Conservation (phyloP, 176 grass and related monocot species). For the Tuctoria greenei region DNA sequence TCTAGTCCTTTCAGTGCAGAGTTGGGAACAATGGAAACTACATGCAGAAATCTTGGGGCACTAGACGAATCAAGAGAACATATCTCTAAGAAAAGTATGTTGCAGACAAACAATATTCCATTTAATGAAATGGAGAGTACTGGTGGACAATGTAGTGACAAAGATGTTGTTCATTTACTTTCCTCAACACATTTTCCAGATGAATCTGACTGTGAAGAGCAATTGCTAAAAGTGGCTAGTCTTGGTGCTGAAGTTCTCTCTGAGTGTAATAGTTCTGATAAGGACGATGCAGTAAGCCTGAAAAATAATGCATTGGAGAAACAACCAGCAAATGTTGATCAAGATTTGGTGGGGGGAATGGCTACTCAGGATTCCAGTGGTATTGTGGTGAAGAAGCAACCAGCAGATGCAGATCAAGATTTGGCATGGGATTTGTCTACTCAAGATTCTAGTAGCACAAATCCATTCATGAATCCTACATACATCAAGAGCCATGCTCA, state of each 20-base stretch:
- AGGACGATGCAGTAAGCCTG: slow-evolving; percentile 26
- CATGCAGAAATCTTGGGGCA: slow-evolving; percentile 30
- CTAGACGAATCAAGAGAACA: slow-evolving; percentile 42
- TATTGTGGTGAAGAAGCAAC: slow-evolving; percentile 24
- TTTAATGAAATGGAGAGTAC: slow-evolving; percentile 27
- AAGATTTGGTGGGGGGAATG: slow-evolving; percentile 29
- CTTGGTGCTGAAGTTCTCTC: slow-evolving; percentile 24
- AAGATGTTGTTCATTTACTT: slow-evolving; percentile 29
- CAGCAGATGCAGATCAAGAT: slow-evolving; percentile 32
- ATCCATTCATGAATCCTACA: slow-evolving; percentile 45
- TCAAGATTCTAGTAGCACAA: slow-evolving; percentile 51
- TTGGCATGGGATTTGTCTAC: slow-evolving; percentile 9
- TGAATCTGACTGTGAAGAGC: slow-evolving; percentile 37
- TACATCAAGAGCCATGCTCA: slow-evolving; percentile 23
- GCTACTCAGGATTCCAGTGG: slow-evolving; percentile 38
- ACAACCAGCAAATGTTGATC: slow-evolving; percentile 29
- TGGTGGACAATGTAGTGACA: slow-evolving; percentile 24
- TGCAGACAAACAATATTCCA: slow-evolving; percentile 20
- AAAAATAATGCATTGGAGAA: slow-evolving; percentile 19
- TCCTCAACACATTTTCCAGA: slow-evolving; percentile 15
- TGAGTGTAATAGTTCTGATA: slow-evolving; percentile 27
- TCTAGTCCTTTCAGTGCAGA: slow-evolving; percentile 27
- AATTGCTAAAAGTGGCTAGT: slow-evolving; percentile 34
- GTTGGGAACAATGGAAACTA: slow-evolving; percentile 34
- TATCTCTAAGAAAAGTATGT: slow-evolving; percentile 34